These are phyloP conservation scores for Entamoeba dispar DNA, from an alignment of 208 protist genomes.

Conservation along the genomic window DNA sequence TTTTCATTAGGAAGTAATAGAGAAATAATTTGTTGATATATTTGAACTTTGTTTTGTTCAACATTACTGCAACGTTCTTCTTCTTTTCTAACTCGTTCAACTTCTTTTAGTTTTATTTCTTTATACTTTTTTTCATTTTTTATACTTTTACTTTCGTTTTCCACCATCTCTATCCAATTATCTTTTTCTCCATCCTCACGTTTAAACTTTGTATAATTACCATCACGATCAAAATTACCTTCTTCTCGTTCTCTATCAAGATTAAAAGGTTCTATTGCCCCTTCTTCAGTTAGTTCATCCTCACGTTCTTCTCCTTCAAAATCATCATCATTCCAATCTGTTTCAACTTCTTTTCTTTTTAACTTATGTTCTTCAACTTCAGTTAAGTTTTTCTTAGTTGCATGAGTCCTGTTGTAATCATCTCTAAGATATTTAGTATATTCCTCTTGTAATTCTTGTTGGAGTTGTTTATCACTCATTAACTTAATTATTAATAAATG, in stretches of 20 bases:
- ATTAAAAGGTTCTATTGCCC: neutral
- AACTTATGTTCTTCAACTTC: too few relatives aligned
- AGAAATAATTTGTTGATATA: neutral
- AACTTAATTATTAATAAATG: too few relatives aligned
- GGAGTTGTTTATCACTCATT: too few relatives aligned
- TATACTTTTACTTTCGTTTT: neutral
- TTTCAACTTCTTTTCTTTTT: too few relatives aligned
- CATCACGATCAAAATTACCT: neutral
- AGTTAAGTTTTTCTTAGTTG: too few relatives aligned
- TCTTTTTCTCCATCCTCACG: neutral
- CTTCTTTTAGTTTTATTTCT: neutral
- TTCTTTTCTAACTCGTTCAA: neutral
- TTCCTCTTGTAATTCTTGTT: too few relatives aligned
- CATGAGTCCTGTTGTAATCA: too few relatives aligned
- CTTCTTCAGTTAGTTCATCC: neutral
- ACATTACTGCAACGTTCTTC: neutral
- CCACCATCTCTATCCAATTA: neutral
- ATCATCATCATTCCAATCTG: too few relatives aligned
- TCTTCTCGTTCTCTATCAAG: neutral
- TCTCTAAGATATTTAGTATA: too few relatives aligned
- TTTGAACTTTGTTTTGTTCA: neutral
- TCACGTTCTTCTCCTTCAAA: neutral
- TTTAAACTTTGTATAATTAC: neutral
- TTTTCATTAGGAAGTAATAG: neutral
- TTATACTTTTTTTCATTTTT: neutral